phyloP scores from a whole-genome alignment of 495 filamentous ascomycete genomes.

The Penicillium verhagenii region DNA sequence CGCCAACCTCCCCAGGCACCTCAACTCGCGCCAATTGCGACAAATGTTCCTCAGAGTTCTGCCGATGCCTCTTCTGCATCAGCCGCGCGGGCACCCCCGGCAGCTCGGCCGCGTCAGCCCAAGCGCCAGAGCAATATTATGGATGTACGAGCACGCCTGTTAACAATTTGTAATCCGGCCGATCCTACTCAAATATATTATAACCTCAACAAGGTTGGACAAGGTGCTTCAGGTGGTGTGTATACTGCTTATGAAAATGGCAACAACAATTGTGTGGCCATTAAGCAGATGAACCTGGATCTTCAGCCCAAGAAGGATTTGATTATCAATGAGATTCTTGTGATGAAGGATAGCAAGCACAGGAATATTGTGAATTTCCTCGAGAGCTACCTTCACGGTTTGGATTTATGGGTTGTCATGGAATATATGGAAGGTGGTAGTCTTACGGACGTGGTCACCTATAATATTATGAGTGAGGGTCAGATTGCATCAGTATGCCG shows the following conservation, averaged over 20 bases:
- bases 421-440: conserved; percentile 99
- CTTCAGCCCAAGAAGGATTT: conserved; percentile 98
- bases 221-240: conserved; percentile 95
- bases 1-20: conserved; percentile 46
- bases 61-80: conserved; percentile 45
- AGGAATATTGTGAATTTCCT: conserved; percentile 99
- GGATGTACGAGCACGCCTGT: conserved; percentile 79
- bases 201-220: conserved; percentile 90
- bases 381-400: conserved; percentile 84
- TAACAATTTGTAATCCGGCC: conserved; percentile 82
- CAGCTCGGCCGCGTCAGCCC: conserved; percentile 72
- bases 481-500: conserved; percentile 95
- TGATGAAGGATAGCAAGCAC: conserved; percentile 98
- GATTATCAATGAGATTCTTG: conserved; percentile 97
- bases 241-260: conserved; percentile 86
- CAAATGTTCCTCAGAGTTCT: conserved; percentile 26
- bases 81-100: conserved; percentile 54
- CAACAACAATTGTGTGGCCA: conserved; percentile 85
- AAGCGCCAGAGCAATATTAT: conserved; percentile 69
- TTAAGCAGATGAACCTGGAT: conserved; percentile 99
- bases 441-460: conserved; percentile 96
- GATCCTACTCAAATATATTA: conserved; percentile 87
- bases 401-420: conserved; percentile 98
- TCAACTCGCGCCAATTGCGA: conserved; percentile 18
- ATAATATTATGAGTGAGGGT: conserved; percentile 96